These are phyloP conservation scores for Chloris gayana DNA, from an alignment of 176 grass and related monocot genomes.

Conservation along the genomic window DNA sequence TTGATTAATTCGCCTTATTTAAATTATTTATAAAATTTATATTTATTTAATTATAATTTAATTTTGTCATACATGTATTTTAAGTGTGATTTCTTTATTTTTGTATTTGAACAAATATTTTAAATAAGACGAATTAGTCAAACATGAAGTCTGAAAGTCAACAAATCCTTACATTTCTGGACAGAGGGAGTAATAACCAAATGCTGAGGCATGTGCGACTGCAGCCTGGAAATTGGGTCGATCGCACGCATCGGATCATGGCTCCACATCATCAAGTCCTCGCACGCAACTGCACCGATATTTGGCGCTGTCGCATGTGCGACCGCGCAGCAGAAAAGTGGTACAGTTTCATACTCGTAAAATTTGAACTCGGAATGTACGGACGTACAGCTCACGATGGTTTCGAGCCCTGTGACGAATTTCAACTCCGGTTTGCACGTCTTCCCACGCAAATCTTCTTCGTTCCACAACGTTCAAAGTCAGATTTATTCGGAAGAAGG, in stretches of 20 bases:
- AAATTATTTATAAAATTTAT: too few species aligned
- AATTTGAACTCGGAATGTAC: not conserved
- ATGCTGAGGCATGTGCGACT: not conserved
- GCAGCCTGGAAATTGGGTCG: not conserved
- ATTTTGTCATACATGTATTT: too few species aligned
- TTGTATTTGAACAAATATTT: too few species aligned
- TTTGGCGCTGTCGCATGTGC: not conserved
- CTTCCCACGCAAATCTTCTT: not conserved
- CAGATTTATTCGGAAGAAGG: not conserved
- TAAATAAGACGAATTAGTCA: too few species aligned
- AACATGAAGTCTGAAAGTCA: too few species aligned
- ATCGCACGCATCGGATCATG: not conserved
- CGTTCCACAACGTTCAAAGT: not conserved
- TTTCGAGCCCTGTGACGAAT: not conserved
- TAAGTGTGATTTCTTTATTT: too few species aligned
- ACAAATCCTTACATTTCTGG: too few species aligned
- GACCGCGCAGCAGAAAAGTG: not conserved
- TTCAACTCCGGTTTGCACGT: not conserved
- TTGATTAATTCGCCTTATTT: too few species aligned
- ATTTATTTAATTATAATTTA: too few species aligned
- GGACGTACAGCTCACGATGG: not conserved
- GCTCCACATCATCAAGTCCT: not conserved
- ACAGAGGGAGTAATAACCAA: too few species aligned
- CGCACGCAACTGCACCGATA: not conserved
- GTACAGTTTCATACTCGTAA: not conserved